A percentile compares a stretch with the other conserved stretches of the same genome.
These are phyloP conservation scores for Penicillium salamii DNA, from an alignment of 495 filamentous ascomycete species.

Conservation along the genomic window DNA sequence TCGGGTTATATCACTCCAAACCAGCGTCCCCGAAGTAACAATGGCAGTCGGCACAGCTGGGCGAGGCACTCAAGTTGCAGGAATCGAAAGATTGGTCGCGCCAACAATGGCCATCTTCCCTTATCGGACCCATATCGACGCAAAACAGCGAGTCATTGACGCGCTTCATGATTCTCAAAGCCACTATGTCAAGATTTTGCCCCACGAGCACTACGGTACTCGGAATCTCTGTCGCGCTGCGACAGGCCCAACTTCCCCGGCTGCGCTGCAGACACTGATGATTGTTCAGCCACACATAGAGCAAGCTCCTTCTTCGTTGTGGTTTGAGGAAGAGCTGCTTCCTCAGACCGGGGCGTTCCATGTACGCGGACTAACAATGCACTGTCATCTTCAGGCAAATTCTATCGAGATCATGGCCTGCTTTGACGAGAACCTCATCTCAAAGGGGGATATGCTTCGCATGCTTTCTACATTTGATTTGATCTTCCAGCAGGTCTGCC, in stretches of 20 bases:
- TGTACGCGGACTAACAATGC: neutral
- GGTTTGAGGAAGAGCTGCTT: constrained; percentile 1
- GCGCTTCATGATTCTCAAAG: neutral
- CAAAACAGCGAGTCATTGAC: neutral
- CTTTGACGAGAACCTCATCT: constrained; percentile 1
- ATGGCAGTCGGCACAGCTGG: neutral
- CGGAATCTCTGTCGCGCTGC: neutral
- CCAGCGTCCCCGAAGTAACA: neutral
- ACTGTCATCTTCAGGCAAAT: neutral
- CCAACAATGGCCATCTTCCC: constrained; percentile 6
- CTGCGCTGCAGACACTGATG: neutral
- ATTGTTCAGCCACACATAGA: neutral
- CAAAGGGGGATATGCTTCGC: neutral
- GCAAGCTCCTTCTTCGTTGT: neutral
- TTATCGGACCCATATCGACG: neutral
- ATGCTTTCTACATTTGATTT: neutral
- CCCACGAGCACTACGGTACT: neutral
- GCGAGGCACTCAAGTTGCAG: neutral
- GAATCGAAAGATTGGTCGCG: neutral
- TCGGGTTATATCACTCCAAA: neutral
- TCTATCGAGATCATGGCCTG: neutral
- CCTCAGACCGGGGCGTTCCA: constrained; percentile 3
- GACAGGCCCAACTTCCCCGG: neutral
- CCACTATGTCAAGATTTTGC: neutral
- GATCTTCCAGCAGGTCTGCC: constrained; percentile 2